phyloP scores from a whole-genome alignment of 1,284 basidiomycete genomes.

The Farysia itapuensis region DNA sequence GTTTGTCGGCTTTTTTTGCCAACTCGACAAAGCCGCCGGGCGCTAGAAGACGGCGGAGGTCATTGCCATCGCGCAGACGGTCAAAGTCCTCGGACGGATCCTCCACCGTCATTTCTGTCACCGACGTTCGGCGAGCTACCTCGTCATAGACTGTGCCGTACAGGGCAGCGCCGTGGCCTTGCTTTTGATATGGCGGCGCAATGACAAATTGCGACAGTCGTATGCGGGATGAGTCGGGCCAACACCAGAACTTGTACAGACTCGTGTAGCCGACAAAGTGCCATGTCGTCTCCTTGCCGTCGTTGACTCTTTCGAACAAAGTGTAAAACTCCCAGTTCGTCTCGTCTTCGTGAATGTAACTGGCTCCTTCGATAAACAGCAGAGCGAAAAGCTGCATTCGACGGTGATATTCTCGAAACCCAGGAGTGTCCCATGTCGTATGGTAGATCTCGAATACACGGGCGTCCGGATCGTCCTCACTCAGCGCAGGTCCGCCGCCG shows the following conservation, averaged over 20 bases:
- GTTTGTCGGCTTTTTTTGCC: slow-evolving; percentile 64
- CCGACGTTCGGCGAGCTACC: slow-evolving; percentile 68
- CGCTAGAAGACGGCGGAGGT: slow-evolving; percentile 78
- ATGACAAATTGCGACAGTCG: slow-evolving; percentile 85
- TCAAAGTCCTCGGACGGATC: slow-evolving; percentile 96
- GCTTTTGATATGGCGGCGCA: slow-evolving; percentile 82
- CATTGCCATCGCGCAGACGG: slow-evolving; percentile 87
- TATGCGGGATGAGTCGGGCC: slow-evolving; percentile 29
- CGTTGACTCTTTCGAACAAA: slow-evolving; percentile 39
- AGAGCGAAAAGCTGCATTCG: slow-evolving; percentile 92
- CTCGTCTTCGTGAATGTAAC: slow-evolving; percentile 72
- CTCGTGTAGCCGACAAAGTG: slow-evolving; percentile 65
- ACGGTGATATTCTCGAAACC: slow-evolving; percentile 89
- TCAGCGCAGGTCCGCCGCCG: slow-evolving; percentile 34
- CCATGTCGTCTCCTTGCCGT: slow-evolving; percentile 69
- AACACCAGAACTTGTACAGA: slow-evolving; percentile 51
- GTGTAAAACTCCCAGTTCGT: slow-evolving; percentile 62
- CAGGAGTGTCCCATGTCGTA: slow-evolving; percentile 78
- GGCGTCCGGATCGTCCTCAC: slow-evolving; percentile 50
- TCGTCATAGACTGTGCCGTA: slow-evolving; percentile 84
- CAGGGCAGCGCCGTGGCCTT: slow-evolving; percentile 72
- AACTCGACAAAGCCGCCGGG: slow-evolving; percentile 65
- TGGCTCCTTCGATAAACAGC: slow-evolving; percentile 82
- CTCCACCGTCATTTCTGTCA: slow-evolving; percentile 91
- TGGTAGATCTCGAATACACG: slow-evolving; percentile 49